Evolutionary conservation across 179 eudicot genomes (phyloP).

Genomic region (Carnegiea gigantea): DNA sequence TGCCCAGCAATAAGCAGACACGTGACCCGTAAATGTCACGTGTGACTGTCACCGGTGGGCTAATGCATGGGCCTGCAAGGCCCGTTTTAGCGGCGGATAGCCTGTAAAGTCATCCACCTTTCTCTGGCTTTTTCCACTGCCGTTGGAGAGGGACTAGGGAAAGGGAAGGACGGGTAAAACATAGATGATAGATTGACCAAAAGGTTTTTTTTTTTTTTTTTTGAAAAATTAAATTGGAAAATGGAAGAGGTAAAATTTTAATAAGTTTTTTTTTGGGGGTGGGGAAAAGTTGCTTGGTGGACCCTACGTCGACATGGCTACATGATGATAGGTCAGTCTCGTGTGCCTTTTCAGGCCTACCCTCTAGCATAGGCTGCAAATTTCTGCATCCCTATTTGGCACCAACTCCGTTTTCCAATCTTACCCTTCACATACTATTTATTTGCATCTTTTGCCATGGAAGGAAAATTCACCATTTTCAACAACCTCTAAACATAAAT

Average conservation of each 20-base stretch:
- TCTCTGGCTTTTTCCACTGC: not conserved
- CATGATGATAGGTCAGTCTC: not conserved
- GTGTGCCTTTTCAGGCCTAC: not conserved
- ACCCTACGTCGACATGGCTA: not conserved
- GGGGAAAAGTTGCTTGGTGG: not conserved
- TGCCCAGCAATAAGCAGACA: no score
- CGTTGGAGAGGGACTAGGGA: no score
- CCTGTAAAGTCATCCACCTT: not conserved
- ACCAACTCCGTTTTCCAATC: not conserved
- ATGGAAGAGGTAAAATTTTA: no score
- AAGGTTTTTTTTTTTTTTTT: no score
- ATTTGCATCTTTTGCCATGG: not conserved
- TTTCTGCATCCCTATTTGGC: not conserved
- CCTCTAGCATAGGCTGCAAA: not conserved
- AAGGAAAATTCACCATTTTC: not conserved
- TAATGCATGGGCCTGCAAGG: no score
- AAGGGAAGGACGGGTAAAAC: no score
- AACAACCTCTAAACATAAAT: no score
- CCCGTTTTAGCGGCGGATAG: not conserved
- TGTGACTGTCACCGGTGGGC: no score
- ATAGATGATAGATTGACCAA: no score
- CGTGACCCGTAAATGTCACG: no score
- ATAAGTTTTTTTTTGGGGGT: no score
- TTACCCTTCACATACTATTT: not conserved
- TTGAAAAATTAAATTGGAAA: no score